A percentile compares a stretch with the other conserved stretches of the same genome.
phyloP scores from a whole-genome alignment of 352 stramenopile species.

The Phytophthora hibernalis region DNA sequence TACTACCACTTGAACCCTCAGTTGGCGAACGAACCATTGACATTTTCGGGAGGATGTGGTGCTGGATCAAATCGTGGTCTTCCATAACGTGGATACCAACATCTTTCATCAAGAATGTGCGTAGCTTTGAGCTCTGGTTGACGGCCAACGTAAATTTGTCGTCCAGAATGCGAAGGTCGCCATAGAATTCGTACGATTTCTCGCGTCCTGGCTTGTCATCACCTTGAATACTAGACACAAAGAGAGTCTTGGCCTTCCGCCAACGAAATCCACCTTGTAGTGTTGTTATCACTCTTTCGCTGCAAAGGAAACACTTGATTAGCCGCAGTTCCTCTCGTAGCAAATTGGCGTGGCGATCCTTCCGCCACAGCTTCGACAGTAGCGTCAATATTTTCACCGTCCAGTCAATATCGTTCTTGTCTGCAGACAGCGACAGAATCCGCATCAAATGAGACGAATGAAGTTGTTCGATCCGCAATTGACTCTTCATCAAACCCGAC shows the following conservation, averaged over 20 bases:
- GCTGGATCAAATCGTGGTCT: constrained; percentile 75
- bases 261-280: constrained; percentile 51
- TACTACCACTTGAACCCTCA: not conserved
- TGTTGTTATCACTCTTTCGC: constrained; percentile 14
- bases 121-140: constrained; percentile 35
- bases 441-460: constrained; percentile 68
- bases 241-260: constrained; percentile 50
- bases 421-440: constrained; percentile 46
- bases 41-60: constrained; percentile 68
- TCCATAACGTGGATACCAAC: constrained; percentile 69
- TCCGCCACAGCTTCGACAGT: constrained; percentile 65
- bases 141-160: constrained; percentile 47
- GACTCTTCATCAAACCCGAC: constrained; percentile 53
- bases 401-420: constrained; percentile 48
- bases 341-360: constrained; percentile 54
- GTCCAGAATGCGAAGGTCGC: constrained; percentile 50
- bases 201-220: not conserved
- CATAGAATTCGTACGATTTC: constrained; percentile 44
- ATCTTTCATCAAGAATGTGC: constrained; percentile 59
- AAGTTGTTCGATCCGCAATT: constrained; percentile 73
- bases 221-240: constrained; percentile 22
- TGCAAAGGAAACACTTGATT: constrained; percentile 77
- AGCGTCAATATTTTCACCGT: constrained; percentile 54
- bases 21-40: constrained; percentile 9
- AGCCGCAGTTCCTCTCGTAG: constrained; percentile 69